These are phyloP conservation scores for Candida ficus DNA, from an alignment of 805 yeast genomes.

Conservation along the genomic window DNA sequence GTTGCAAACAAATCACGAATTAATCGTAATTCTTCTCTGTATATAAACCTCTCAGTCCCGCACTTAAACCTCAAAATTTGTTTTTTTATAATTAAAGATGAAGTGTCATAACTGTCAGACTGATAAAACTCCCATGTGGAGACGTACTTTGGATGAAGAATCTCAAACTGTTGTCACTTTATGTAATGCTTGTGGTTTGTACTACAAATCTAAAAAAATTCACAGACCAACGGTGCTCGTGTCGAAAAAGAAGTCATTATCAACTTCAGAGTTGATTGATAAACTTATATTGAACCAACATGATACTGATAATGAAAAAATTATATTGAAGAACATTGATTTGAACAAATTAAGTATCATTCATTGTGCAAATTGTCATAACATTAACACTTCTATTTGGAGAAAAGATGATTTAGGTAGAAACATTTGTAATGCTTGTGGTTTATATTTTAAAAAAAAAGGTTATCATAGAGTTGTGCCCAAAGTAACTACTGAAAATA, in stretches of 20 bases:
- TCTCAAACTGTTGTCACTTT: constrained; percentile 66
- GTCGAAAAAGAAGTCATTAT: constrained; percentile 19
- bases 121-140: constrained; percentile 81
- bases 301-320: neutral
- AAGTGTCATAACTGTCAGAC: constrained; percentile 57
- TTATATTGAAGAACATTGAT: constrained; percentile 9
- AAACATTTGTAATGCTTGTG: constrained; percentile 94
- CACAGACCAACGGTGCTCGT: constrained; percentile 71
- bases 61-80: no score
- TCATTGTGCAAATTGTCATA: constrained; percentile 78
- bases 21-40: constrained; percentile 2
- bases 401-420: constrained; percentile 84
- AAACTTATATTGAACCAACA: constrained; percentile 1
- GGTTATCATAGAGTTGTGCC: constrained; percentile 15
- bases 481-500: no score
- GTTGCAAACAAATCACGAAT: constrained; percentile 3
- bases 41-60: neutral
- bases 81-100: neutral
- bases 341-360: constrained; percentile 17
- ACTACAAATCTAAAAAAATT: constrained; percentile 64
- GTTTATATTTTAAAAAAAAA: constrained; percentile 63
- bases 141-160: constrained; percentile 61
- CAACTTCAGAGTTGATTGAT: constrained; percentile 9
- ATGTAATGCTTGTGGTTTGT: constrained; percentile 83
- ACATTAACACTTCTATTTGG: constrained; percentile 91